Percentiles rank a stretch among this genome's conserved stretches.
phyloP scores from a whole-genome alignment of 176 grass and related monocot genomes.

The Pontederia crassipes region DNA sequence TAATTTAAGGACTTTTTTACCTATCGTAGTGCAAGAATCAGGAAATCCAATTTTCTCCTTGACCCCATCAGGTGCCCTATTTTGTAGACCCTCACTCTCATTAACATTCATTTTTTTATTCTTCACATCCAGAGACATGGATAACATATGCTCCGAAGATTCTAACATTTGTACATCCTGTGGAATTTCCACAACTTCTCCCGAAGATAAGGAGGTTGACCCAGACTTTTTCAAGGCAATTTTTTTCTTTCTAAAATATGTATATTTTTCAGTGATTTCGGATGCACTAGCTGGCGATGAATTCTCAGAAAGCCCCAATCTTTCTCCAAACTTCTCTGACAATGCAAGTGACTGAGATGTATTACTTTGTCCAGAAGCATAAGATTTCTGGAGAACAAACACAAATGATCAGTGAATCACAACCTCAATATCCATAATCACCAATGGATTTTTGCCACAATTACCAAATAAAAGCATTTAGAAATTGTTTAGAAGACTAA shows the following conservation, averaged over 20 bases:
- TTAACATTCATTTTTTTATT: slow-evolving; percentile 13
- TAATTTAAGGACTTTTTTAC: slow-evolving; percentile 5
- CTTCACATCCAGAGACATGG: slow-evolving; percentile 17
- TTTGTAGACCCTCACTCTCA: slow-evolving; percentile 6
- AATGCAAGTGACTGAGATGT: background rate
- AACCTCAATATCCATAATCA: no score
- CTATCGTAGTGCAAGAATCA: background rate
- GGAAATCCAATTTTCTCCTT: background rate
- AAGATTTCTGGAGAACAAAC: background rate
- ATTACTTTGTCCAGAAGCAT: background rate
- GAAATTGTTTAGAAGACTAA: background rate
- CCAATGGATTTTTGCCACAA: no score
- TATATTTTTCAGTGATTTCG: slow-evolving; percentile 32
- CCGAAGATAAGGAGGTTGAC: slow-evolving; percentile 1
- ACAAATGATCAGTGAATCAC: background rate
- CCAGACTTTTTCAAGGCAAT: slow-evolving; percentile 32
- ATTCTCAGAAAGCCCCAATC: background rate
- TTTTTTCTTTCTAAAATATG: slow-evolving; percentile 69
- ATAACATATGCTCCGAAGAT: background rate
- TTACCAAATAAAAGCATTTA: background rate
- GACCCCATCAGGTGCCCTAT: background rate
- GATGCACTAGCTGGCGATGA: slow-evolving; percentile 24
- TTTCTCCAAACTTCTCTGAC: background rate
- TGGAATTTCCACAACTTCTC: slow-evolving; percentile 6
- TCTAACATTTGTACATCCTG: slow-evolving; percentile 32